These are phyloP conservation scores for Exserohilum rostratum DNA, from an alignment of 2,329 filamentous ascomycete species.

Conservation along the genomic window DNA sequence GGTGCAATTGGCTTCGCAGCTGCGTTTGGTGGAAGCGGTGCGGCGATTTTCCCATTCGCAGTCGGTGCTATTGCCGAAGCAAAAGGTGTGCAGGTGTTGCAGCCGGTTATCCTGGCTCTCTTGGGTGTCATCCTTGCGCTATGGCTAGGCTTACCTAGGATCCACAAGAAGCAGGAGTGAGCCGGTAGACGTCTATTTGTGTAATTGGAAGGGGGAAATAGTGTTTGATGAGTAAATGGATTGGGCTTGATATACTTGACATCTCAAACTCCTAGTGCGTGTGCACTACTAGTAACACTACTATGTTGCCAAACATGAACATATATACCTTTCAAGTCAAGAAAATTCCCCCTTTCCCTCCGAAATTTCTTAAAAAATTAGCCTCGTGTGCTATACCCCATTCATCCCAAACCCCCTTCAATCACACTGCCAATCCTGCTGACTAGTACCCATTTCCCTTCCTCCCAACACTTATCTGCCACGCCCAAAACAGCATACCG, in stretches of 20 bases:
- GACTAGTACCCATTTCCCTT: too few species aligned
- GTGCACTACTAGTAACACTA: too few species aligned
- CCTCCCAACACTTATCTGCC: too few species aligned
- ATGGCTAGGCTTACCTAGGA: conserved; percentile 59
- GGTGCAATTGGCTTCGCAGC: conserved; percentile 81
- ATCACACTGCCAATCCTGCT: too few species aligned
- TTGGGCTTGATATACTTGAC: background rate
- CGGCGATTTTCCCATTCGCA: conserved; percentile 68
- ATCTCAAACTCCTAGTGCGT: too few species aligned
- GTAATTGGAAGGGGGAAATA: background rate
- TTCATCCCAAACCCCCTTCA: too few species aligned
- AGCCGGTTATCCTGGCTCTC: conserved; percentile 64
- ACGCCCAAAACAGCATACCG: too few species aligned
- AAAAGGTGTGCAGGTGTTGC: conserved; percentile 64
- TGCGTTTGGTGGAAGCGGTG: conserved; percentile 76
- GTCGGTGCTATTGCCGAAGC: conserved; percentile 71
- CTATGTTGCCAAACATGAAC: too few species aligned
- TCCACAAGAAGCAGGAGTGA: conserved; percentile 51
- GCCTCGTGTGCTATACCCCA: too few species aligned
- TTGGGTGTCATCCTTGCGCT: conserved; percentile 58
- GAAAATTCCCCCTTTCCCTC: too few species aligned
- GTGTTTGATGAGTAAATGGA: background rate
- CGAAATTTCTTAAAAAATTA: too few species aligned
- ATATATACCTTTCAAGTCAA: too few species aligned
- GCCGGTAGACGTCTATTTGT: background rate